Conservation (phyloP, 140 eudicot species). For the Cichorium intybus region DNA sequence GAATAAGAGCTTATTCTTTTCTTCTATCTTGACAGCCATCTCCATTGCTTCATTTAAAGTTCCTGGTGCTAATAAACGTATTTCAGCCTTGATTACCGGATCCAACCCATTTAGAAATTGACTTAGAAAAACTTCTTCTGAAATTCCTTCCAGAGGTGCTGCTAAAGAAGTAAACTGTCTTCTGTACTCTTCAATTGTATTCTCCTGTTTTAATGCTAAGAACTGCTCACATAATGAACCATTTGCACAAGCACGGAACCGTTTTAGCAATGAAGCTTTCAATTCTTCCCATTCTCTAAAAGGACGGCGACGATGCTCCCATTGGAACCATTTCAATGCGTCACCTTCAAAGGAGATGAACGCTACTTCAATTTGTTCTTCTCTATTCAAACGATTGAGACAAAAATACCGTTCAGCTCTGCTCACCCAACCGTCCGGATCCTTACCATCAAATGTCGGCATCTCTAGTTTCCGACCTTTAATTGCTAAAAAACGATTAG, state of each 20-base stretch:
- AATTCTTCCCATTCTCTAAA: background rate
- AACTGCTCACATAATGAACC: background rate
- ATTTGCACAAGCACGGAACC: background rate
- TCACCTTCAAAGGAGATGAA: background rate
- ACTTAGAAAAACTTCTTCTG: too few species aligned
- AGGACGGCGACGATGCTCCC: background rate
- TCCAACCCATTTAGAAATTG: background rate
- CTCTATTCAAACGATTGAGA: too few species aligned
- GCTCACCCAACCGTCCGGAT: too few species aligned
- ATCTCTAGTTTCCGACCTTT: too few species aligned
- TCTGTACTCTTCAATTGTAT: background rate
- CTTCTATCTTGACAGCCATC: background rate
- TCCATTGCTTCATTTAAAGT: too few species aligned
- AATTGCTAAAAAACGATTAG: too few species aligned
- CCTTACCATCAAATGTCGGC: too few species aligned
- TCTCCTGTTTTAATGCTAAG: background rate
- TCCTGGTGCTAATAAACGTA: background rate
- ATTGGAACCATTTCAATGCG: background rate
- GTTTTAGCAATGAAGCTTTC: background rate
- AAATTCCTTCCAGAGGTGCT: background rate
- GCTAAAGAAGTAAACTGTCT: background rate
- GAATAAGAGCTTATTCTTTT: too few species aligned
- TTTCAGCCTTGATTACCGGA: background rate
- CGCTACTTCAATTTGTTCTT: too few species aligned
- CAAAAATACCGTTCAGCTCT: too few species aligned